Evolutionary conservation across 805 yeast genomes (phyloP), one percentile per base, ranked within the genome.

Genomic region (Saccharomycopsis lassenensis): DNA sequence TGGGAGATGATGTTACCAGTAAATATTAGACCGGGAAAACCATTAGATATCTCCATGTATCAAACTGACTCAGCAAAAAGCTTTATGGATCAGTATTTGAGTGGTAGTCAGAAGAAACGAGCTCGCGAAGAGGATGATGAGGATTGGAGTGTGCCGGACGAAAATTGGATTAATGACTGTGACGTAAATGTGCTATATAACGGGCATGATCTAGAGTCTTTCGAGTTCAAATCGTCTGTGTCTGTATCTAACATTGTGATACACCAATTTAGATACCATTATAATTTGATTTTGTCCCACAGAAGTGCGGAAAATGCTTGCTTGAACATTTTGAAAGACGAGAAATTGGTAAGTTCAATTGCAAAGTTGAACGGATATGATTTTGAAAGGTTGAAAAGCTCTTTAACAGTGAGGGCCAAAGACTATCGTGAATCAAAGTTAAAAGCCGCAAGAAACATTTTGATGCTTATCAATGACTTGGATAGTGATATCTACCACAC

Each of bases 11-110:
- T 14, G 14, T 15, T 26, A 26, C 46, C 46, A 11, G 33, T 33
- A 23, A 36, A 30, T 21, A 24, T 42, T 15, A n/a, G 39, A 8
- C 46, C 46, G 8, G 33, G 33, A 8, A 14, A 22, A 12, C 12
- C 16, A 10, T 24, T 35, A 25, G 43, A 39, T 21, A 35, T 33
- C 11, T 33, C 40, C 7, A 32, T 31, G 36, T 37, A 37, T 25
- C 19, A 24, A 16, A 23, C 28, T 11, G n/a, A 23, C 11, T 11
- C n/a, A n/a, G 11, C 25, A n/a, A 23, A 11, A 23, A 11, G n/a
- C n/a, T 23, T 23, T 23, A 11, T 11, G 25, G 25, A n/a, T 11
- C n/a, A 11, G n/a, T n/a, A 23, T n/a, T 23, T 11, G n/a, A 11
- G 25, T n/a, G 2, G n/a, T 11, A n/a, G n/a, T 23, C n/a, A 2